These are phyloP conservation scores for Turritis glabra DNA, from an alignment of 345 rosid species.

Conservation along the genomic window DNA sequence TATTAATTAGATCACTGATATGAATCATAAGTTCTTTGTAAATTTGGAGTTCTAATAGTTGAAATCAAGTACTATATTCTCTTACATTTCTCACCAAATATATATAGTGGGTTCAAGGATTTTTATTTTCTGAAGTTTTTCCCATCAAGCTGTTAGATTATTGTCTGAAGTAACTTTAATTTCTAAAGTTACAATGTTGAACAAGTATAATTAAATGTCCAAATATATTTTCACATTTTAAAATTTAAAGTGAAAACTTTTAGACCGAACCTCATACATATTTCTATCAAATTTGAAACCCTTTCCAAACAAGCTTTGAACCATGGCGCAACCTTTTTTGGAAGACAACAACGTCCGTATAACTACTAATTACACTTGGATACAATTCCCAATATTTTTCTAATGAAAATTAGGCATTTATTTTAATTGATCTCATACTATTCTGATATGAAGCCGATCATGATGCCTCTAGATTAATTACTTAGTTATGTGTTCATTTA, in stretches of 20 bases:
- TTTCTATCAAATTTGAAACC: neutral
- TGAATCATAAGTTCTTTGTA: neutral
- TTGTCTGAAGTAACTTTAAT: neutral
- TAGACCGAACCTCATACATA: neutral
- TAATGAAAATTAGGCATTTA: neutral
- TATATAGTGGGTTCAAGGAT: conserved; percentile 2
- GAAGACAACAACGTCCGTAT: neutral
- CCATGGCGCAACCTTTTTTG: neutral
- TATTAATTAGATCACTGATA: conserved; percentile 14
- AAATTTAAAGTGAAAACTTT: neutral
- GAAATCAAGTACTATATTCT: neutral
- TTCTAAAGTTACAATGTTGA: neutral
- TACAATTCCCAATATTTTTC: neutral
- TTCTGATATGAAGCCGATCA: neutral
- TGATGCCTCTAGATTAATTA: neutral
- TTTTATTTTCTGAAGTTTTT: neutral
- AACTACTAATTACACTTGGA: neutral
- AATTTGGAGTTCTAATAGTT: neutral
- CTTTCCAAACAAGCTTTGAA: neutral
- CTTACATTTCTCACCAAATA: neutral
- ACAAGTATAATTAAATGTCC: neutral
- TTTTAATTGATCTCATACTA: neutral
- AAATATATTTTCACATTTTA: neutral
- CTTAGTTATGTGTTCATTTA: neutral
- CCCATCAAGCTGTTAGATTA: neutral